Evolutionary conservation across 1,284 basidiomycete species (phyloP), one percentile per base, ranked within the genome.

Genomic region (Xerocomus nothofagi): DNA sequence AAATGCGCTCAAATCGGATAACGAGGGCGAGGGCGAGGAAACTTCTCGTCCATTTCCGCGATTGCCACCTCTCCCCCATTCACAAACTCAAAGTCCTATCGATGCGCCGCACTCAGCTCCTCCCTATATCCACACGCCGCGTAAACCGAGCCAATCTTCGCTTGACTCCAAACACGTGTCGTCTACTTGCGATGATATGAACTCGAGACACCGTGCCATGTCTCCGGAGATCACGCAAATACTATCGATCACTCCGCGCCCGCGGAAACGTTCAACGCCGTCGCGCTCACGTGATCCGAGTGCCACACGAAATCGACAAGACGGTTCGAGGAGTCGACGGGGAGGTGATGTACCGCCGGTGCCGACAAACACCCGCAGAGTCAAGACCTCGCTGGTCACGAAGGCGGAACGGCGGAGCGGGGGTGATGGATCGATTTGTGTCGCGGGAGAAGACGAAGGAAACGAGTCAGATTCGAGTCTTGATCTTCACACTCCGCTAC

Each of bases 401-500:
- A 48, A 39, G 36, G 36, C 7, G 7, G 37, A 26, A 14, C 39
- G 36, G 26, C 4, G 40, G 26, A 42, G 50, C 24, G 45, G 49
- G 12, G 47, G 39, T 3, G 38, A 38, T n/a, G 48, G 48, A 10
- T 47, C 6, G 0, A 18, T 20, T 3, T 4, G 49, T 34, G 54
- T 34, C 10, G 43, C 44, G 36, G 48, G 50, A 40, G 61, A 55
- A 34, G 57, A 57, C 2, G 61, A 52, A 31, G 60, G 55, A 37
- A 52, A 73, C 20, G 60, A 75, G 34, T 78, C 76, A 17, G 85
- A 87, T 66, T 88, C 86, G 21, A 84, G 82, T 63, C 65, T 91
- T 40, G 88, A 91, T 68, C 59, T 91, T 37, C 84, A 87, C 57
- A 91, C 88, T 0, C 86, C 88, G 0, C 63, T 91, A 11, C 85